Evolutionary conservation across 2,329 filamentous ascomycete species (phyloP), one percentile per base, ranked within the genome.

Genomic region (Aurifilum marmelostoma): DNA sequence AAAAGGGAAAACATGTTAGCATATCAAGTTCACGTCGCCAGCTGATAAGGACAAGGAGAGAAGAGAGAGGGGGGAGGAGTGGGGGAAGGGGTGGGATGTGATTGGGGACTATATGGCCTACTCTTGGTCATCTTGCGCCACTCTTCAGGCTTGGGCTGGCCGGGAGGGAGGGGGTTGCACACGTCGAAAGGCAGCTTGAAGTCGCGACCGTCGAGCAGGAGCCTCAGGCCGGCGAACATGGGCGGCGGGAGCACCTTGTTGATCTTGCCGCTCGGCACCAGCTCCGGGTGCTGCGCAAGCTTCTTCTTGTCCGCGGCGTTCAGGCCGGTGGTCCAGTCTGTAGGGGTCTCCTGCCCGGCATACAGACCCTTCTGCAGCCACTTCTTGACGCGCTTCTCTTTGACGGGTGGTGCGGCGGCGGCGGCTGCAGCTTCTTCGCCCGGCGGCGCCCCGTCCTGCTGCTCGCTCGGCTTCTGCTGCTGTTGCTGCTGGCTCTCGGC

Each of bases 41-140:
- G n/a, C n/a, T 39, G 47, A 56, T 34, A 34, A 8, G n/a, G n/a
- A n/a, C 34, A 7, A 2, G 54, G 52, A 68, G 27, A 21, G 27
- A 16, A 52, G 39, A 50, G 59, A 14, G 34, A 39, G 12, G 37
- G 37, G 37, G 37, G 34, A 37, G 34, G 34, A 9, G 37, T 7
- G 37, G 37, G 37, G 37, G 11, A 9, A 11, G 37, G 37, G 34
- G 34, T 34, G 34, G 4, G 34, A n/a, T 34, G 34, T 34, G 34
- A 34, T n/a, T n/a, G 34, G 34, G 34, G 34, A 8, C 34, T 8
- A 34, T 39, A 39, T 9, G 58, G 80, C 91, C 83, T 83, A 97
- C 93, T 98, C 80, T 92, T 96, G 72, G 93, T 94, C 74, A 96
- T 91, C 78, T 95, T 95, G 73, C 90, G 90, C 92, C 94, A 99